Base-by-base conservation (phyloP, 495 filamentous ascomycete species). In the Hyaloscypha hepaticicola region DNA sequence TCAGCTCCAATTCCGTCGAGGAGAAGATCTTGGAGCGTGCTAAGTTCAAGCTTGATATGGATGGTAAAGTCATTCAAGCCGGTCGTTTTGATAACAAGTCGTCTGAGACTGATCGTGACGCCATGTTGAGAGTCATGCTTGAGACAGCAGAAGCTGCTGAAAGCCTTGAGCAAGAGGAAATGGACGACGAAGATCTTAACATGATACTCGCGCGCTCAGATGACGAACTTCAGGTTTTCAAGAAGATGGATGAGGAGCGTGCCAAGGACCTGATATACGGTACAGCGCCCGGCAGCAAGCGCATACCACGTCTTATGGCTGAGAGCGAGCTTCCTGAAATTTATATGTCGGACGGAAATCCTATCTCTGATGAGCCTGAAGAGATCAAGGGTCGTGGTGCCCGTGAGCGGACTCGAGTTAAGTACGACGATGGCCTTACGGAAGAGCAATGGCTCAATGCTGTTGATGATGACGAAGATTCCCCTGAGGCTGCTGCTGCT, bases 61-160 rank as follows among this genome's bases (percentile, higher is more conserved):
- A 99, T 73, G 96, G 95, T 73, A 99, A 99, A 79, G 93, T 99
- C 70, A 99, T 99, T 66, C 95, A 99, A 74, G 95, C 95, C 53
- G 95, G 95, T 83, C 95, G 96, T 68, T 99, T 99, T 78, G 95
- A 99, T 71, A 99, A 99, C 77, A 99, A 98, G 74, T 99, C 95
- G 1, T 97, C 95, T 14, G 96, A 97, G 71, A 96, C 96, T 62
- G 95, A 99, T 76, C 90, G 95, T 80, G 95, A 99, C 72, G 94
- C 93, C 22, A 89, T 99, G 81, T 80, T 99, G 59, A 84, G 95
- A 65, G 93, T 92, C 26, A 86, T 99, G 69, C 79, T 99, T 55
- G 95, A 98, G 72, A 89, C 87, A 55, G 95, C 95, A 0, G 94
- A 97, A 66, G 89, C 94, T 48, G 94, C 96, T 38, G 89, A 89